Evolutionary conservation across 106 monocot species (phyloP).

Genomic region (Triglochin maritima): DNA sequence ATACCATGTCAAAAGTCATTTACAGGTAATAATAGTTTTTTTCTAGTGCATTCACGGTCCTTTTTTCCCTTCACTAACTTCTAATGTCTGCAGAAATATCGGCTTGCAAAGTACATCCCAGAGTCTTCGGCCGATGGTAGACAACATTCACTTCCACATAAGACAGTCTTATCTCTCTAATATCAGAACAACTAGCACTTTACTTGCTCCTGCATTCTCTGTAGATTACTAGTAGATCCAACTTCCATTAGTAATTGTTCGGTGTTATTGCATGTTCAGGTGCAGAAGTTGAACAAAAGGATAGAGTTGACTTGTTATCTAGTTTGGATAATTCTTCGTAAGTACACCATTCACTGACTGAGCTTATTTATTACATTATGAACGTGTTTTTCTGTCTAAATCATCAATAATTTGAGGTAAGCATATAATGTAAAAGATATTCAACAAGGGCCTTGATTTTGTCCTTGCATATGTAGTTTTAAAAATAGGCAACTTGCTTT

Average conservation of each 20-base stretch:
- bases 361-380: background rate
- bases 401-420: background rate
- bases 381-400: background rate
- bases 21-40: conserved; percentile 50
- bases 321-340: conserved; percentile 80
- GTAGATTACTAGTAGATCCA: no score
- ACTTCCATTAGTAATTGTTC: background rate
- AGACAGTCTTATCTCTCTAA: background rate
- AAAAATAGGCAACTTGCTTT: no score
- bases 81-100: conserved; percentile 61
- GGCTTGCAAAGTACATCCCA: conserved; percentile 88
- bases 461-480: no score
- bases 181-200: no score
- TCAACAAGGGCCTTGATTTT: no score
- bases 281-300: conserved; percentile 53
- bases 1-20: conserved; percentile 99
- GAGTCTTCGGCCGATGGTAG: conserved; percentile 79
- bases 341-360: conserved; percentile 18
- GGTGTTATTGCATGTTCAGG: conserved; percentile 27
- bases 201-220: no score
- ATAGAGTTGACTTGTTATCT: conserved; percentile 41
- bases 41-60: background rate
- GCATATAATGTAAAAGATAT: no score
- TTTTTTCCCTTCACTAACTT: conserved; percentile 3
- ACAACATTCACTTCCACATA: background rate